Percentiles rank a stretch among this genome's conserved stretches.
Evolutionary conservation across 257 asterid species (phyloP).

Genomic region (Coffea canephora): DNA sequence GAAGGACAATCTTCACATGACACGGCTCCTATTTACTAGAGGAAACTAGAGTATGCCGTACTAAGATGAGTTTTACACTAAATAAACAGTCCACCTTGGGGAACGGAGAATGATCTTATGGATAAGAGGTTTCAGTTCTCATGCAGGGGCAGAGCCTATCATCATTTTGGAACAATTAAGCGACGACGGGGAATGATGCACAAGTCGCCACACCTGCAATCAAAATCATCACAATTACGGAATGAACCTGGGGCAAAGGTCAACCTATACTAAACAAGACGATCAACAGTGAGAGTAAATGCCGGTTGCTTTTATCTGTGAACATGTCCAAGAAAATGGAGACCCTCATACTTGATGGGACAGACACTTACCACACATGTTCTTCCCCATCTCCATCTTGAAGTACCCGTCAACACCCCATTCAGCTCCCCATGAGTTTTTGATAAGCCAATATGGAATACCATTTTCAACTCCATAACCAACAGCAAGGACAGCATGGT

Average conservation of each 20-base stretch:
- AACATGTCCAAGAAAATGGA: not conserved
- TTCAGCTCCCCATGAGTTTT: slow-evolving; percentile 94
- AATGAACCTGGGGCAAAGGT: not conserved
- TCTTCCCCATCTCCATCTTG: slow-evolving; percentile 96
- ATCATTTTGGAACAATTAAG: slow-evolving; percentile 13
- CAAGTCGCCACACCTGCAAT: slow-evolving; percentile 69
- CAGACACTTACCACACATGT: slow-evolving; percentile 80
- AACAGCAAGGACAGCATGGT: slow-evolving; percentile 97
- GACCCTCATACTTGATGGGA: not conserved
- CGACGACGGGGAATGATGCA: slow-evolving; percentile 68
- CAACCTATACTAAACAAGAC: not conserved
- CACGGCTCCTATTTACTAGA: not conserved
- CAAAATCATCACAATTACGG: not conserved
- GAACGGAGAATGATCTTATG: not conserved
- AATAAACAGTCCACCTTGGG: not conserved
- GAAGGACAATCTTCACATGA: not conserved
- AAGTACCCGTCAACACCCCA: slow-evolving; percentile 95
- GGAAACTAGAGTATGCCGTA: not conserved
- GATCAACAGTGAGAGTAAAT: not conserved
- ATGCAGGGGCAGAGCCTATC: not conserved
- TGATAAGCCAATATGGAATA: slow-evolving; percentile 82
- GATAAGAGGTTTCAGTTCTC: not conserved
- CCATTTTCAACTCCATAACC: slow-evolving; percentile 89
- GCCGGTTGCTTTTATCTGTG: not conserved
- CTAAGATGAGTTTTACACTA: not conserved